Conservation (phyloP, 192 early-diverging fungal species). For the Backusella morwellensis region DNA sequence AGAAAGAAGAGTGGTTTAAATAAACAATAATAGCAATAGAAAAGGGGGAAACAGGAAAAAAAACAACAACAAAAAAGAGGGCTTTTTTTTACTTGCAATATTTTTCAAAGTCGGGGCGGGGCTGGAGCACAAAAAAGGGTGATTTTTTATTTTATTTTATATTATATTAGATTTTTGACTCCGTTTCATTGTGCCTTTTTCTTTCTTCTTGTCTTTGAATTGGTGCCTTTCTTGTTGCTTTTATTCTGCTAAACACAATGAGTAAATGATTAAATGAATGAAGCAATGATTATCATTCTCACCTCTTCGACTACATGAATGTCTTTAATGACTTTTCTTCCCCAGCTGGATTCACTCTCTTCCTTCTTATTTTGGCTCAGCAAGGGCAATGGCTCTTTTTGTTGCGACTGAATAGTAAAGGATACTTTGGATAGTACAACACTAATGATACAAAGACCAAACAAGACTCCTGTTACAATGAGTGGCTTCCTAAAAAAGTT, state of each 20-base stretch:
- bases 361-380: neutral
- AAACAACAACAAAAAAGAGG: neutral
- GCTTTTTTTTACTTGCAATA: too few species aligned
- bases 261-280: too few species aligned
- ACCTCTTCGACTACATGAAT: neutral
- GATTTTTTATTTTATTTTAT: too few species aligned
- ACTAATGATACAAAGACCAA: constrained; percentile 54
- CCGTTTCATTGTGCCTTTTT: too few species aligned
- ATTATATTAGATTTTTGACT: too few species aligned
- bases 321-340: neutral
- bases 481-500: constrained; percentile 64
- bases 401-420: constrained; percentile 43
- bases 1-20: neutral
- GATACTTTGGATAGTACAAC: constrained; percentile 55
- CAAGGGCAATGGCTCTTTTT: neutral
- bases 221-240: too few species aligned
- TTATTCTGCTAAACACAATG: neutral
- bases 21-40: neutral
- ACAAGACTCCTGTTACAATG: constrained; percentile 43
- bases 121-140: too few species aligned
- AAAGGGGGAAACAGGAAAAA: neutral
- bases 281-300: neutral
- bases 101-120: too few species aligned
- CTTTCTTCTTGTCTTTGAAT: too few species aligned
- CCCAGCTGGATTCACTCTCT: neutral